A percentile compares a stretch with the other conserved stretches of the same genome.
These are phyloP conservation scores for Crithidia bombi DNA, from an alignment of 208 protist species.

Conservation along the genomic window DNA sequence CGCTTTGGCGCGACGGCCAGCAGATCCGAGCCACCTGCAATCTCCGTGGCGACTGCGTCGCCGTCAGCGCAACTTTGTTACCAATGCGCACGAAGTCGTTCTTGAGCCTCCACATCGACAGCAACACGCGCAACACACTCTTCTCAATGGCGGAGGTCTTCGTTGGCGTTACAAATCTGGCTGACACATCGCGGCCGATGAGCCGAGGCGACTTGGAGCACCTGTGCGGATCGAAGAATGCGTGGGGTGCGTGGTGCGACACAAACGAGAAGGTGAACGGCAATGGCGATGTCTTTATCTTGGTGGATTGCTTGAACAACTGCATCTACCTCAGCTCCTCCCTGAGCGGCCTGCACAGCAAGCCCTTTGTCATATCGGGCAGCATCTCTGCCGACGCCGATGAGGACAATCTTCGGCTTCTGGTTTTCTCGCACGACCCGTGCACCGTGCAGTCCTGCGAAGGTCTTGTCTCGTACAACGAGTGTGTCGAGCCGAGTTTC, in stretches of 20 bases:
- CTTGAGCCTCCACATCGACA: conserved; percentile 49
- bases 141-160: conserved; percentile 63
- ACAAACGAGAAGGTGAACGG: conserved; percentile 49
- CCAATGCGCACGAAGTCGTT: conserved; percentile 64
- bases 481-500: conserved; percentile 52
- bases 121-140: conserved; percentile 30
- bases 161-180: conserved; percentile 72
- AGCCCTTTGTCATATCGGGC: conserved; percentile 72
- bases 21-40: conserved; percentile 34
- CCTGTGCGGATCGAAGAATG: conserved; percentile 53
- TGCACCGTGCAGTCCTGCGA: conserved; percentile 53
- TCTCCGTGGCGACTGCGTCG: conserved; percentile 57
- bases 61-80: conserved; percentile 69
- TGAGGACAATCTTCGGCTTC: conserved; percentile 60
- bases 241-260: conserved; percentile 89
- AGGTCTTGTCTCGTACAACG: conserved; percentile 61
- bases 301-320: conserved; percentile 69
- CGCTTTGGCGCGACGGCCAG: conserved; percentile 68
- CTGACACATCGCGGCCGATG: conserved; percentile 42
- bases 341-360: conserved; percentile 57
- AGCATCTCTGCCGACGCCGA: conserved; percentile 46
- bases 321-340: conserved; percentile 71
- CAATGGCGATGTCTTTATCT: conserved; percentile 54
- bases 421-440: conserved; percentile 70
- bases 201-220: conserved; percentile 69